Conservation (phyloP, 116 monocot genomes). For the Posidonia oceanica region DNA sequence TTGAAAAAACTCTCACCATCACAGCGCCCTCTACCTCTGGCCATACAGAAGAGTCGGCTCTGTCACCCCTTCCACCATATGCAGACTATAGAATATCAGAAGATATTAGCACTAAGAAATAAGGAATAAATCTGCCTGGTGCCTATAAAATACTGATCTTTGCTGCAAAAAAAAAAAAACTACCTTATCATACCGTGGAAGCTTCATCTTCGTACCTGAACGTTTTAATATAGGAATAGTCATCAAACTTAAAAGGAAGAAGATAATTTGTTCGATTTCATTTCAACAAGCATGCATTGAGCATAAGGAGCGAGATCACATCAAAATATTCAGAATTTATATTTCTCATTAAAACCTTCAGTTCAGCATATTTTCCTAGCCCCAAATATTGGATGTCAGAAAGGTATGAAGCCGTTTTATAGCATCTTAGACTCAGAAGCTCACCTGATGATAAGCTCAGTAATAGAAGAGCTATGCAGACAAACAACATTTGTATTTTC, state of each 20-base stretch:
- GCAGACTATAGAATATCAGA: slow-evolving; percentile 51
- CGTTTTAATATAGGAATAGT: background rate
- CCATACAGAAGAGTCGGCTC: slow-evolving; percentile 86
- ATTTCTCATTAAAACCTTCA: too few relatives aligned
- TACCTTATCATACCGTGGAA: slow-evolving; percentile 98
- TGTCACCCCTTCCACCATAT: slow-evolving; percentile 83
- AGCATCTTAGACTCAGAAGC: too few relatives aligned
- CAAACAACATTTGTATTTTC: too few relatives aligned
- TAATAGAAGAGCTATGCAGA: too few relatives aligned
- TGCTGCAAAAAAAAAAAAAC: background rate
- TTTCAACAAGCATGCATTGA: background rate
- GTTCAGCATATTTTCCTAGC: too few relatives aligned
- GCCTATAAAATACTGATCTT: background rate
- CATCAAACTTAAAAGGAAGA: background rate
- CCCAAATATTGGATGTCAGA: too few relatives aligned
- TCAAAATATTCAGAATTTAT: too few relatives aligned
- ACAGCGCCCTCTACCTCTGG: slow-evolving; percentile 90
- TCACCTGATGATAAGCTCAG: too few relatives aligned
- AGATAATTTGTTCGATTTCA: background rate
- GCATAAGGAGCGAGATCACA: slow-evolving; percentile 20
- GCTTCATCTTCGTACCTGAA: slow-evolving; percentile 80
- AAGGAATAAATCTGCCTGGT: slow-evolving; percentile 3
- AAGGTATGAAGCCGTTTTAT: too few relatives aligned
- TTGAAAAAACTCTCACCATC: slow-evolving; percentile 23
- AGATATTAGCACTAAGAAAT: slow-evolving; percentile 6